Evolutionary conservation across 2,329 filamentous ascomycete species (phyloP).

Genomic region (Cladosporium sphaerospermum): DNA sequence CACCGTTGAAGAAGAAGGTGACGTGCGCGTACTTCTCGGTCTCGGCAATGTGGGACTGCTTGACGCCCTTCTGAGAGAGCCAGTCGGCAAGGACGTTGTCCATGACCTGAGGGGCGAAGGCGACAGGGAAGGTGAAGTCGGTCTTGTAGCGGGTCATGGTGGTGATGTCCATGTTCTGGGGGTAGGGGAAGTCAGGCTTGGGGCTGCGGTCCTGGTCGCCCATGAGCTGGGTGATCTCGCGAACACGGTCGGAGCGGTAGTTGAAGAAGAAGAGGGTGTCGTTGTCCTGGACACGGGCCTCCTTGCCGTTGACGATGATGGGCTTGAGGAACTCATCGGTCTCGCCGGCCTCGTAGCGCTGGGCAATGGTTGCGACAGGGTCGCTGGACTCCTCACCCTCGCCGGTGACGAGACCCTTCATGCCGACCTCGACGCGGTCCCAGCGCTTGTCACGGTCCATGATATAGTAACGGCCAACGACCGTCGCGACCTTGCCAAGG

Average conservation of each 20-base stretch:
- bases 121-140: constrained; percentile 85
- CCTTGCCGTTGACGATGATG: constrained; percentile 85
- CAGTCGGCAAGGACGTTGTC: constrained; percentile 97
- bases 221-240: constrained; percentile 90
- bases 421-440: constrained; percentile 84
- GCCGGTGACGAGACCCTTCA: constrained; percentile 79
- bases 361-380: constrained; percentile 78
- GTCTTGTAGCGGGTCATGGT: constrained; percentile 99
- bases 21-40: constrained; percentile 99
- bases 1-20: constrained; percentile 99
- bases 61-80: constrained; percentile 78
- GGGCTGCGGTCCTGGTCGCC: constrained; percentile 89
- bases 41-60: constrained; percentile 95
- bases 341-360: constrained; percentile 79
- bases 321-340: constrained; percentile 98
- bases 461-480: constrained; percentile 94
- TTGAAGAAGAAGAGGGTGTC: constrained; percentile 99
- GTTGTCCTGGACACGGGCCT: constrained; percentile 79
- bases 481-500: constrained; percentile 78
- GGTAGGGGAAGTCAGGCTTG: constrained; percentile 84
- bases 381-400: constrained; percentile 83
- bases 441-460: constrained; percentile 99
- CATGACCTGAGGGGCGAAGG: constrained; percentile 93
- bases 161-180: constrained; percentile 77
- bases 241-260: constrained; percentile 96